Base-by-base conservation (phyloP, 345 rosid genomes). In the Gossypium raimondii region DNA sequence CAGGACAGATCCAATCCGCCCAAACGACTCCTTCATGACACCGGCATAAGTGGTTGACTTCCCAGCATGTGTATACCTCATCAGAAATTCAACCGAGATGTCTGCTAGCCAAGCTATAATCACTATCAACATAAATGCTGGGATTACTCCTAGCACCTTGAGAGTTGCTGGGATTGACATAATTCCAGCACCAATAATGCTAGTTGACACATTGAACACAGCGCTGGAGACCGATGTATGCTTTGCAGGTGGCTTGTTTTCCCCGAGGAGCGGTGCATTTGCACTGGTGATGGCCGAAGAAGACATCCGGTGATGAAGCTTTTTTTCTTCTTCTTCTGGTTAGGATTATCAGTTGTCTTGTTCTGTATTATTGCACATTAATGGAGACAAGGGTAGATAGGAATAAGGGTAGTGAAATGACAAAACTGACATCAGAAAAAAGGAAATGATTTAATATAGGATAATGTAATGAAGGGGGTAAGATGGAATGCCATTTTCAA, bases 141-240 rank as follows among this genome's bases (percentile, higher is more conserved):
- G 98, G 18, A 90, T 68, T 0, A 88, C 87, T 3, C 98, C 98
- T 0, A 94, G 84, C 13, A 94, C 97, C 83, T 84, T 92, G 2
- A 89, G 71, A 7, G 98, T 89, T 14, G 93, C 97, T 1, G 98
- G 97, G 50, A 92, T 86, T 2, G 98, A 87, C 98, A 94, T 94
- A 27, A 92, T 94, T 7, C 97, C 97, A 6, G 97, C 97, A 9
- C 98, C 97, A 45, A 94, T 81, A 11, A 89, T 87, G 78, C 85
- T 92, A 0, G 97, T 94, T 1, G 98, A 87, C 44, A 94, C 92
- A 69, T 92, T 94, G 80, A 94, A 94, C 79, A 92, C 90, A 0
- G 97, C 97, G 11, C 98, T 95, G 1, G 86, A 62, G 5, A 92
- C 77, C 0, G 97, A 89, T 0, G 86, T 87, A 20, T 72, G 84